Percentiles rank a stretch among this genome's conserved stretches.
Conservation (phyloP, 176 grass and related monocot genomes). For the Phragmites australis region DNA sequence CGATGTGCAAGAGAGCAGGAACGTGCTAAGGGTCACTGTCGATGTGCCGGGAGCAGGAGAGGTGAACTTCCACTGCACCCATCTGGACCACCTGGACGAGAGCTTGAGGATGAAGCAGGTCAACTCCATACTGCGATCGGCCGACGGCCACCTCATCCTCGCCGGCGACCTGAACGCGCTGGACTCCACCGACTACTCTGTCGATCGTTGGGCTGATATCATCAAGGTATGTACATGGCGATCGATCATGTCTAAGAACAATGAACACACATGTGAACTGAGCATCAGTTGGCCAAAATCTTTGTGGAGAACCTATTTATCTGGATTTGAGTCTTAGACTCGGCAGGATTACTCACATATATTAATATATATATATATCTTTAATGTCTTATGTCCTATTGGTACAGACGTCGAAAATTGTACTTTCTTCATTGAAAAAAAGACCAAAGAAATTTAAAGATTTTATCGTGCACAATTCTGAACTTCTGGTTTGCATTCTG, state of each 20-base stretch:
- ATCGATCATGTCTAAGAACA: neutral
- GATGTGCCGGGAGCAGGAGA: constrained; percentile 75
- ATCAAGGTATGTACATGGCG: constrained; percentile 52
- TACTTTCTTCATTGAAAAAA: too few relatives aligned
- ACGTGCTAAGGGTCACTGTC: constrained; percentile 83
- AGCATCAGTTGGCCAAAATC: too few relatives aligned
- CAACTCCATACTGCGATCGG: constrained; percentile 57
- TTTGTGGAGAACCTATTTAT: too few relatives aligned
- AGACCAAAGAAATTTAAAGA: neutral
- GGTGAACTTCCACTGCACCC: constrained; percentile 85
- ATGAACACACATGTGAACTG: too few relatives aligned
- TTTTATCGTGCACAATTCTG: neutral
- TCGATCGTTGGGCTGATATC: constrained; percentile 75
- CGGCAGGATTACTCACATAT: too few relatives aligned
- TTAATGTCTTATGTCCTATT: too few relatives aligned
- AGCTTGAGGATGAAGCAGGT: constrained; percentile 93
- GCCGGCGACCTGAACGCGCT: constrained; percentile 81
- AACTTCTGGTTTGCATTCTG: neutral
- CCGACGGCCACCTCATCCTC: constrained; percentile 67
- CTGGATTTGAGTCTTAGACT: too few relatives aligned
- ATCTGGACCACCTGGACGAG: constrained; percentile 95
- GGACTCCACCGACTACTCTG: constrained; percentile 75
- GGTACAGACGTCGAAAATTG: too few relatives aligned
- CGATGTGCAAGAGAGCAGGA: constrained; percentile 45
- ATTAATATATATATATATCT: too few relatives aligned